A percentile compares a stretch with the other conserved stretches of the same genome.
phyloP scores from a whole-genome alignment of 306 rosid genomes.

The Lablab purpureus region DNA sequence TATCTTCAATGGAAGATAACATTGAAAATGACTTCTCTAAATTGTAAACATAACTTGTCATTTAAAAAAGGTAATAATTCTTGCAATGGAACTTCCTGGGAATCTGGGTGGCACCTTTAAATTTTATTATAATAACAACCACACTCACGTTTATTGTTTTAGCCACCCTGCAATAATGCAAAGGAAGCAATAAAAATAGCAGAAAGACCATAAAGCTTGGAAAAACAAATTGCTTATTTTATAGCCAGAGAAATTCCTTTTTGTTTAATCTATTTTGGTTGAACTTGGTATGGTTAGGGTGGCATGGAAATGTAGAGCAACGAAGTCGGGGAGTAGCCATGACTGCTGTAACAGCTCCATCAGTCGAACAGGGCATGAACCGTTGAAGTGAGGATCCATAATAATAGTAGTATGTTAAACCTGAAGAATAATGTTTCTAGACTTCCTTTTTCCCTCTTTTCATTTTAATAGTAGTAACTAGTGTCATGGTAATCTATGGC shows the following conservation, averaged over 20 bases:
- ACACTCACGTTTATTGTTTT: not conserved
- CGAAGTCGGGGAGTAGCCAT: constrained; percentile 47
- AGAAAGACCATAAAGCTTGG: not conserved
- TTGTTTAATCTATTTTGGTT: not conserved
- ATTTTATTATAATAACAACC: too few species aligned
- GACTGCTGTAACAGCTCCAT: constrained; percentile 38
- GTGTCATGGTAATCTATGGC: too few species aligned
- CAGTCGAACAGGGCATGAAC: constrained; percentile 44
- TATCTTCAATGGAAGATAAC: not conserved
- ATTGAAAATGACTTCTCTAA: not conserved
- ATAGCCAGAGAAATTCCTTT: not conserved
- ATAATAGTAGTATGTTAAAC: not conserved
- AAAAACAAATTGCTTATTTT: not conserved
- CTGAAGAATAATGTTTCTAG: not conserved
- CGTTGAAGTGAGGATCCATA: constrained; percentile 38
- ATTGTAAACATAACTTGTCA: too few species aligned
- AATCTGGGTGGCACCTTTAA: too few species aligned
- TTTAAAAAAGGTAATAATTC: too few species aligned
- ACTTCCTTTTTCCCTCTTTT: too few species aligned
- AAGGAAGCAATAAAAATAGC: not conserved
- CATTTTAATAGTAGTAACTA: not conserved
- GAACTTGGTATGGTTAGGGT: constrained; percentile 43
- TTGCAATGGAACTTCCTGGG: not conserved
- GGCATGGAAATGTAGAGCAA: constrained; percentile 67
- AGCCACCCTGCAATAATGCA: not conserved